A percentile compares a stretch with the other conserved stretches of the same genome.
These are phyloP conservation scores for Alternaria brassicicola DNA, from an alignment of 2,329 filamentous ascomycete genomes.

Conservation along the genomic window DNA sequence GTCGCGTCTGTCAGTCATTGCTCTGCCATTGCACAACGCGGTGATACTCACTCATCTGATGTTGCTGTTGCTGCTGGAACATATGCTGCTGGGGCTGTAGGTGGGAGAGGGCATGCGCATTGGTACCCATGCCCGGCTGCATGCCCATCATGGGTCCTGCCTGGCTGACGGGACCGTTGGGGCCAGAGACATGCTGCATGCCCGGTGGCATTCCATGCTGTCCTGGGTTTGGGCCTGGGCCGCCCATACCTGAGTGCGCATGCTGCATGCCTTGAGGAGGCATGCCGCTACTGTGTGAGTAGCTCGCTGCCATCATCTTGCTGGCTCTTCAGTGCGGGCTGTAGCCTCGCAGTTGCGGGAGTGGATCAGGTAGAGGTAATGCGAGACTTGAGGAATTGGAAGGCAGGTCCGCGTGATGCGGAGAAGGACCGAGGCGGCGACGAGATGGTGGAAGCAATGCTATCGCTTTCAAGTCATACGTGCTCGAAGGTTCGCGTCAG, in stretches of 20 bases:
- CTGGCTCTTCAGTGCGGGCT: slow-evolving; percentile 17
- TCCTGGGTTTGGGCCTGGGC: slow-evolving; percentile 72
- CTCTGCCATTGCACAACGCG: not conserved
- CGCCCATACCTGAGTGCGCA: slow-evolving; percentile 65
- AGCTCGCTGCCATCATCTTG: slow-evolving; percentile 72
- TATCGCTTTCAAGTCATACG: slow-evolving; percentile 23
- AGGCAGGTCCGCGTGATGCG: slow-evolving; percentile 7
- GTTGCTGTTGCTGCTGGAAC: slow-evolving; percentile 57
- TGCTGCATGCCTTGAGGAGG: slow-evolving; percentile 73
- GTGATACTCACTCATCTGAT: slow-evolving; percentile 46
- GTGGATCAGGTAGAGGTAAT: slow-evolving; percentile 8
- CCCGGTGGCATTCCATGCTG: slow-evolving; percentile 70
- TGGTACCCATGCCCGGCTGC: slow-evolving; percentile 69
- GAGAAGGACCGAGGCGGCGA: slow-evolving; percentile 10
- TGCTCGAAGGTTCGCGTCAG: slow-evolving; percentile 16
- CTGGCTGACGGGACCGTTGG: slow-evolving; percentile 72
- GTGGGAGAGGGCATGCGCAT: slow-evolving; percentile 74
- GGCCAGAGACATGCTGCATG: slow-evolving; percentile 74
- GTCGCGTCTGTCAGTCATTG: slow-evolving; percentile 19
- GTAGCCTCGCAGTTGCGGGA: slow-evolving; percentile 19
- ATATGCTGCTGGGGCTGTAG: slow-evolving; percentile 68
- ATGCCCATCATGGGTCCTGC: slow-evolving; percentile 77
- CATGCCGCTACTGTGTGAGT: slow-evolving; percentile 73
- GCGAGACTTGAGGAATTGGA: slow-evolving; percentile 2
- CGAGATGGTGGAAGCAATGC: slow-evolving; percentile 4